Conservation (phyloP, 2,329 filamentous ascomycete species). For the Dothideomycetidae sp. region DNA sequence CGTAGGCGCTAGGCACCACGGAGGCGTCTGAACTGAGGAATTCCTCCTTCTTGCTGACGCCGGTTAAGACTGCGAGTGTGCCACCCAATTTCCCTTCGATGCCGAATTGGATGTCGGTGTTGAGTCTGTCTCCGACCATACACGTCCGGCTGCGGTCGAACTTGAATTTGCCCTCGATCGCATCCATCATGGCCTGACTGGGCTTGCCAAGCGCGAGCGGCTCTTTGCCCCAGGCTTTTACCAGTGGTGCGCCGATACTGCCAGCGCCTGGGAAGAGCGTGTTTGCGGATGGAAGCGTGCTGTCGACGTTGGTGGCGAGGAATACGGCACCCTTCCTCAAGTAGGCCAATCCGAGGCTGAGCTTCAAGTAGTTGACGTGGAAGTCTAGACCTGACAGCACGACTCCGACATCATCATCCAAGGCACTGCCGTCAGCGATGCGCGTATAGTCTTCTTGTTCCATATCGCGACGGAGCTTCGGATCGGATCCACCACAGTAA, state of each 20-base stretch:
- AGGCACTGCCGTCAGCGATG: conserved; percentile 27
- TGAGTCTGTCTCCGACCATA: conserved; percentile 88
- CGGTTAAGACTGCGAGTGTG: conserved; percentile 79
- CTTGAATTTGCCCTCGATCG: conserved; percentile 88
- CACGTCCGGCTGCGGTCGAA: conserved; percentile 74
- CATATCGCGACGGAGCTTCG: conserved; percentile 46
- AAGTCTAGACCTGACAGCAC: conserved; percentile 82
- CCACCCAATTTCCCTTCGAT: conserved; percentile 82
- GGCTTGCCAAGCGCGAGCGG: conserved; percentile 82
- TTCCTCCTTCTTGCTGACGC: conserved; percentile 73
- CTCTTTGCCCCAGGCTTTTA: conserved; percentile 46
- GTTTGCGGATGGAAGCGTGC: conserved; percentile 68
- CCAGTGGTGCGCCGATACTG: conserved; percentile 61
- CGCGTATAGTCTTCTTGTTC: conserved; percentile 63
- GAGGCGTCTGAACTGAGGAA: conserved; percentile 55
- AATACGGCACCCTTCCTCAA: conserved; percentile 69
- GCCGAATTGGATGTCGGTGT: conserved; percentile 94
- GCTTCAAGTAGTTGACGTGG: conserved; percentile 89
- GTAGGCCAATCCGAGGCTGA: conserved; percentile 74
- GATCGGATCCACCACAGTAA: conserved; percentile 26
- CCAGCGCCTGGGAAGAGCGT: conserved; percentile 87
- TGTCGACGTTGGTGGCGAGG: conserved; percentile 86
- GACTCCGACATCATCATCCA: conserved; percentile 21
- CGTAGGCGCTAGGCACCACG: conserved; percentile 67
- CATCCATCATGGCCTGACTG: conserved; percentile 98